Conservation (phyloP, 2,329 filamentous ascomycete genomes). For the Polytolypa hystricis region DNA sequence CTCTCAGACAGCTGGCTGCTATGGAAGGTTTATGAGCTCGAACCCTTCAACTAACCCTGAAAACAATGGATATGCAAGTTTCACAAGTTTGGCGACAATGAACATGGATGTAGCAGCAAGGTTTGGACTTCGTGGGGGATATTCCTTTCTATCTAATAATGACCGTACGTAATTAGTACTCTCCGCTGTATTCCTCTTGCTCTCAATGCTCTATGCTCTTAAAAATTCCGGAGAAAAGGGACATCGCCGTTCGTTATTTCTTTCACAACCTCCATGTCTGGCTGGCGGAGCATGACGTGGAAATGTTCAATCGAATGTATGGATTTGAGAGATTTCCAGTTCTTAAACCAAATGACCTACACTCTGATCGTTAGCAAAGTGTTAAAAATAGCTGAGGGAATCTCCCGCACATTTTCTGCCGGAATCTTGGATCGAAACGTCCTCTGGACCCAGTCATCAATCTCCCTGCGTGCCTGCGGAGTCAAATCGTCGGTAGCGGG, state of each 20-base stretch:
- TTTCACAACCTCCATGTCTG: conserved; percentile 57
- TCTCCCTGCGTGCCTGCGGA: conserved; percentile 32
- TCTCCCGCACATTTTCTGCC: conserved; percentile 30
- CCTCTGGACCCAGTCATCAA: conserved; percentile 39
- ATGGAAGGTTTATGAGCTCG: no score
- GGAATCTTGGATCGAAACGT: conserved; percentile 46
- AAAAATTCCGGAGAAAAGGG: conserved; percentile 46
- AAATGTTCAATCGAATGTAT: conserved; percentile 49
- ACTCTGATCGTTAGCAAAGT: neutral
- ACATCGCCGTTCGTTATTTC: conserved; percentile 65
- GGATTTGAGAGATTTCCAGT: conserved; percentile 50
- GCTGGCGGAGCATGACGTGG: conserved; percentile 55
- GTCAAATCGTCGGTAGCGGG: conserved; percentile 41
- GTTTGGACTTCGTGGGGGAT: no score
- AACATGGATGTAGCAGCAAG: no score
- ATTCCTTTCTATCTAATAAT: no score
- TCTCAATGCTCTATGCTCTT: conserved; percentile 2
- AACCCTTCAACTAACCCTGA: no score
- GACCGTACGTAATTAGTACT: no score
- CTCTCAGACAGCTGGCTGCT: no score
- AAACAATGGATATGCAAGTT: no score
- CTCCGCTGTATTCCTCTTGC: neutral
- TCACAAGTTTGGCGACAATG: no score
- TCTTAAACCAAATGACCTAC: conserved; percentile 56
- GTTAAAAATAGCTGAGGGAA: neutral